Conservation (phyloP, 2,329 filamentous ascomycete genomes). For the Aureobasidium vineae region DNA sequence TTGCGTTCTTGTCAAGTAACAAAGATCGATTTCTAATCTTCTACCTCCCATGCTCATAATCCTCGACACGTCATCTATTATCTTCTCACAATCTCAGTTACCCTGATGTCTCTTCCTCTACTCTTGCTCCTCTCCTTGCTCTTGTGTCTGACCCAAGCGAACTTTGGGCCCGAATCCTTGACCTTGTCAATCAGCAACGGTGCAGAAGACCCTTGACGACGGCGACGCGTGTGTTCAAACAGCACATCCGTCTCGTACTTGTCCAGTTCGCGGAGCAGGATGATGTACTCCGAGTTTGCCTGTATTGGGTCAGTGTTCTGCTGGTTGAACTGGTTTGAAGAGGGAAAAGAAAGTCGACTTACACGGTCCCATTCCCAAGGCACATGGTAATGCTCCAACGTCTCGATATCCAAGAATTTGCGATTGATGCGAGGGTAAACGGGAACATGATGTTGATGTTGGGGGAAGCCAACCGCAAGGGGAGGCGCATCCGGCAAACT, state of each 20-base stretch:
- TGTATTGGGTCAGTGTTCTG: constrained; percentile 29
- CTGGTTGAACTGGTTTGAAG: neutral
- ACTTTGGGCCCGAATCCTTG: constrained; percentile 13
- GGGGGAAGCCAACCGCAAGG: neutral
- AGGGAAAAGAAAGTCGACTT: constrained; percentile 35
- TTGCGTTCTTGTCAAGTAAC: neutral
- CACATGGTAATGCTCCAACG: constrained; percentile 49
- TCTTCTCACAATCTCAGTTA: constrained; percentile 20
- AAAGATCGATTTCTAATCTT: neutral
- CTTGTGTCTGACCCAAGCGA: constrained; percentile 15
- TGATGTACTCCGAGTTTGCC: constrained; percentile 49
- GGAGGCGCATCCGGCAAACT: constrained; percentile 8
- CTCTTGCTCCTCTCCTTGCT: constrained; percentile 15
- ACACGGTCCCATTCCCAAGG: constrained; percentile 51
- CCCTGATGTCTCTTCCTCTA: constrained; percentile 15
- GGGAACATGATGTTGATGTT: constrained; percentile 33
- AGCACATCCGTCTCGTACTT: constrained; percentile 50
- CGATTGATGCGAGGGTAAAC: constrained; percentile 51
- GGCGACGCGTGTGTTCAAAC: constrained; percentile 51
- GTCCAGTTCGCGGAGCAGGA: constrained; percentile 52
- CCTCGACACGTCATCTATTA: neutral
- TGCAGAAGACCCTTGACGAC: constrained; percentile 35
- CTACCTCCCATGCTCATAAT: neutral
- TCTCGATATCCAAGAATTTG: constrained; percentile 48
- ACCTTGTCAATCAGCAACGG: constrained; percentile 14